These are phyloP conservation scores for Botryotinia globosa DNA, from an alignment of 2,329 filamentous ascomycete genomes.

Conservation along the genomic window DNA sequence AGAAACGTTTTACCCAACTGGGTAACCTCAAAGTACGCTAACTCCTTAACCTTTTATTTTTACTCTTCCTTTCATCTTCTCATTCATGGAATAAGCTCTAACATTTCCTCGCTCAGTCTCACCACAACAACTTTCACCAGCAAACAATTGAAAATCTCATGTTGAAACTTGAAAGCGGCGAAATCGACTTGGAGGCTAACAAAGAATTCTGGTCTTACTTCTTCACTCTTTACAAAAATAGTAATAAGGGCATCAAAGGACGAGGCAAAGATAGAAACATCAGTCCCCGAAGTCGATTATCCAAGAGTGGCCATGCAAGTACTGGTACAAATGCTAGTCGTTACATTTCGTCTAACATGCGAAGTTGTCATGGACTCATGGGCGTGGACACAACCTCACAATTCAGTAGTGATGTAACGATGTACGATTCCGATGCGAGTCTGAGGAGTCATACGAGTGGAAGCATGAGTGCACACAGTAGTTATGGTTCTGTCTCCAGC, in stretches of 20 bases:
- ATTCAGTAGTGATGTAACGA: not conserved
- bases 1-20: constrained; percentile 79
- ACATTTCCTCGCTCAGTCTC: not conserved
- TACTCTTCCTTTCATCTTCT: not conserved
- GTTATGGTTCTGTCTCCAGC: not conserved
- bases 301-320: not conserved
- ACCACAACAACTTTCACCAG: constrained; percentile 68
- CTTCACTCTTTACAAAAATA: constrained; percentile 87
- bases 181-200: constrained; percentile 64
- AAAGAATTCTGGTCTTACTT: constrained; percentile 83
- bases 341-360: constrained; percentile 10
- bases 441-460: constrained; percentile 24
- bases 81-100: not conserved
- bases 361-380: constrained; percentile 27
- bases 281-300: constrained; percentile 24
- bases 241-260: constrained; percentile 97
- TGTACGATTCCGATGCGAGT: constrained; percentile 22
- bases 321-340: constrained; percentile 3
- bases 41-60: too few species aligned
- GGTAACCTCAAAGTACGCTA: constrained; percentile 78
- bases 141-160: constrained; percentile 69
- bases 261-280: constrained; percentile 81
- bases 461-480: constrained; percentile 1
- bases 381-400: constrained; percentile 7
- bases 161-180: constrained; percentile 58